phyloP scores from a whole-genome alignment of 176 grass and related monocot species.

The Avena insularis region DNA sequence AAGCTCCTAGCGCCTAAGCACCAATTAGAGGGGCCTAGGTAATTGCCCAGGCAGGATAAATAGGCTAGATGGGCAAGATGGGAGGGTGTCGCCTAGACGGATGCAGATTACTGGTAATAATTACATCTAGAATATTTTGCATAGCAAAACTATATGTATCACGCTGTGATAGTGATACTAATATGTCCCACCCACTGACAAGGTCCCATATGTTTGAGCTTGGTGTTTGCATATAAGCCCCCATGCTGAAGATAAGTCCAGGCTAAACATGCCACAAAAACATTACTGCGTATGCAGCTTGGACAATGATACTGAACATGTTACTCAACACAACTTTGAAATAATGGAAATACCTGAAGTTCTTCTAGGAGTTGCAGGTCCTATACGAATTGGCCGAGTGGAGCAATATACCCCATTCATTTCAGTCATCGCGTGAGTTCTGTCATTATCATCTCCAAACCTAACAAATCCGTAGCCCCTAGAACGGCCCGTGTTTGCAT shows the following conservation, averaged over 20 bases:
- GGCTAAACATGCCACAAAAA: background rate
- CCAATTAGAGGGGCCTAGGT: background rate
- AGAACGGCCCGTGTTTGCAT: conserved; percentile 69
- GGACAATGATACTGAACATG: conserved; percentile 8
- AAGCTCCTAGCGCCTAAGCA: background rate
- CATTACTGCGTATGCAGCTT: background rate
- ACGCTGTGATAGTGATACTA: background rate
- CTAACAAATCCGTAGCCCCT: conserved; percentile 76
- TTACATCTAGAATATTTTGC: conserved; percentile 9
- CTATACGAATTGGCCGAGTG: conserved; percentile 62
- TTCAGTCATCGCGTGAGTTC: conserved; percentile 63
- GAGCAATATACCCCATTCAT: conserved; percentile 76
- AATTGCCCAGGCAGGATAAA: background rate
- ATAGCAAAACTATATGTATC: background rate
- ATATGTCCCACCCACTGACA: background rate
- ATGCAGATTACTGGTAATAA: conserved; percentile 11
- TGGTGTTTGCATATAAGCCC: conserved; percentile 12
- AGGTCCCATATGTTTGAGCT: background rate
- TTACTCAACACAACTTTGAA: conserved; percentile 11
- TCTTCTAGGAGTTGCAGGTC: conserved; percentile 73
- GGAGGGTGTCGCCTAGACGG: background rate
- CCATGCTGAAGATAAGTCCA: background rate
- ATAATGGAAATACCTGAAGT: conserved; percentile 52
- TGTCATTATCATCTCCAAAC: conserved; percentile 70
- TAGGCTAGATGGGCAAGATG: background rate